These are phyloP conservation scores for Sabuloglossum arenarium DNA, from an alignment of 495 filamentous ascomycete genomes.

Conservation along the genomic window DNA sequence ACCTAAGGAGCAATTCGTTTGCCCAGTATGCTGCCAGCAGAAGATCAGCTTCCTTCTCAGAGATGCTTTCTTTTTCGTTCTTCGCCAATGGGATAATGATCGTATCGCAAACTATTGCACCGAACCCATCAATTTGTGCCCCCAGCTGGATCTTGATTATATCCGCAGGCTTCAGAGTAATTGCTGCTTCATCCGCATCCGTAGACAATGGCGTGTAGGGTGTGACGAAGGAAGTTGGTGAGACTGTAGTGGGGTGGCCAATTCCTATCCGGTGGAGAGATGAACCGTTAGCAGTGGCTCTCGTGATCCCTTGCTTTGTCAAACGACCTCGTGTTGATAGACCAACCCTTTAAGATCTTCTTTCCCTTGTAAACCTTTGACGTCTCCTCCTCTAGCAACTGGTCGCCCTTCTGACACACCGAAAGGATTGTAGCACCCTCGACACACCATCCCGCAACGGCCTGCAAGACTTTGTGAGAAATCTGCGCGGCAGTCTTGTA, in stretches of 20 bases:
- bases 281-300: neutral
- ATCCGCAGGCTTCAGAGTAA: slow-evolving; percentile 61
- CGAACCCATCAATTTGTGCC: slow-evolving; percentile 94
- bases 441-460: slow-evolving; percentile 57
- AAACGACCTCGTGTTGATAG: neutral
- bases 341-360: slow-evolving; percentile 70
- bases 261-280: slow-evolving; percentile 44
- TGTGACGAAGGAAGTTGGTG: slow-evolving; percentile 82
- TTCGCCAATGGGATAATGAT: slow-evolving; percentile 46
- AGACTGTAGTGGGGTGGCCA: slow-evolving; percentile 86
- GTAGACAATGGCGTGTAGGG: slow-evolving; percentile 84
- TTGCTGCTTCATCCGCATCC: slow-evolving; percentile 64
- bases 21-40: slow-evolving; percentile 82
- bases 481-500: slow-evolving; percentile 93
- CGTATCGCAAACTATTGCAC: slow-evolving; percentile 89
- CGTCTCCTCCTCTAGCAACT: slow-evolving; percentile 81
- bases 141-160: slow-evolving; percentile 90
- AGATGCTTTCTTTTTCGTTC: slow-evolving; percentile 32
- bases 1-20: slow-evolving; percentile 78
- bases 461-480: slow-evolving; percentile 81
- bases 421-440: slow-evolving; percentile 80
- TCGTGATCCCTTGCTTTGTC: neutral
- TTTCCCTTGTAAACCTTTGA: slow-evolving; percentile 96
- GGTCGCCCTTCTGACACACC: slow-evolving; percentile 88
- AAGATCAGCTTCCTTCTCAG: slow-evolving; percentile 63